Evolutionary conservation across 257 asterid genomes (phyloP).

Genomic region (Scutellaria minor): DNA sequence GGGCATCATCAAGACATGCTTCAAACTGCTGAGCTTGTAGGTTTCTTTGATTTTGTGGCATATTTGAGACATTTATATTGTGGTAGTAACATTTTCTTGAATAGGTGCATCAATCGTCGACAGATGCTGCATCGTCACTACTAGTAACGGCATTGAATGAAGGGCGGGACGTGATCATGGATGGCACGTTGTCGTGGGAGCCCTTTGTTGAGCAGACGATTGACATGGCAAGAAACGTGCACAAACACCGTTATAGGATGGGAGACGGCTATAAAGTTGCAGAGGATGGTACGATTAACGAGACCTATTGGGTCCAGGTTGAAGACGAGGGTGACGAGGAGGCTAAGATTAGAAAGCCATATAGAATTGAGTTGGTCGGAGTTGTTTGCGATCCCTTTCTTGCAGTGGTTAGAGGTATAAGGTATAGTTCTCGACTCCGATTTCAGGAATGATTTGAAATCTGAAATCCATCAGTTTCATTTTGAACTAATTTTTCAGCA

Average conservation of each 20-base stretch:
- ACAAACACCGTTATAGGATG: conserved; percentile 76
- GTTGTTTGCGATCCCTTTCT: conserved; percentile 88
- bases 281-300: conserved; percentile 73
- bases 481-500: no score
- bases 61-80: not conserved
- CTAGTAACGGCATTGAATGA: conserved; percentile 89
- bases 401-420: conserved; percentile 92
- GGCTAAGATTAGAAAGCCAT: conserved; percentile 53
- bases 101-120: conserved; percentile 94
- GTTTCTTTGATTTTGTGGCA: not conserved
- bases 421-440: conserved; percentile 42
- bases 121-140: conserved; percentile 95
- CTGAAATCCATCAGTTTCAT: no score
- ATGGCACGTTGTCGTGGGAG: conserved; percentile 93
- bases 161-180: conserved; percentile 98
- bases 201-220: conserved; percentile 95
- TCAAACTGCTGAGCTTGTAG: conserved; percentile 81
- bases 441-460: not conserved
- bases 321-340: conserved; percentile 45
- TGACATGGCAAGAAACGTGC: conserved; percentile 84
- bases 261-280: conserved; percentile 83
- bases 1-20: conserved; percentile 98
- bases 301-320: conserved; percentile 73
- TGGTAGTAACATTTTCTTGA: not conserved
- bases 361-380: conserved; percentile 90